Evolutionary conservation across 2,329 filamentous ascomycete species (phyloP).

Genomic region (Colletotrichum nymphaeae): DNA sequence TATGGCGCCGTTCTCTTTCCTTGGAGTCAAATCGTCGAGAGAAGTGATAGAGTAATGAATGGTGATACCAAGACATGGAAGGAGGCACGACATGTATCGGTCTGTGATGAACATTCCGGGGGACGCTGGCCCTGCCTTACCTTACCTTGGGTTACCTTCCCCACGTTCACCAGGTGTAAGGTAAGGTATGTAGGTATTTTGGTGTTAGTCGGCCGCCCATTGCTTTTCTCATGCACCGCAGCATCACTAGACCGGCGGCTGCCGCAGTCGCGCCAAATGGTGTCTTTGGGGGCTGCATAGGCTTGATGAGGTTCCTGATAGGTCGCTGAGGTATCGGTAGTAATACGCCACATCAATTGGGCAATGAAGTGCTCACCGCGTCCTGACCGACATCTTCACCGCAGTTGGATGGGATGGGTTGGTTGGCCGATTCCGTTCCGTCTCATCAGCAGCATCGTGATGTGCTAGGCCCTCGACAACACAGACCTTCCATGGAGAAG

Average conservation of each 20-base stretch:
- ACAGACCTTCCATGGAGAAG: neutral
- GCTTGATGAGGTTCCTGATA: neutral
- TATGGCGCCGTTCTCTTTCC: neutral
- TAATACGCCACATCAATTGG: neutral
- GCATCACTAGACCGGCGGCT: constrained; percentile 1
- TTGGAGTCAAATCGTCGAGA: no score
- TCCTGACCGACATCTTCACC: neutral
- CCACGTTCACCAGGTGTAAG: neutral
- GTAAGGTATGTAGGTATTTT: neutral
- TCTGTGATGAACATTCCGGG: neutral
- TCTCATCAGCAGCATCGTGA: neutral
- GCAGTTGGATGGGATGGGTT: neutral
- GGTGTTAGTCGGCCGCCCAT: constrained; percentile 8
- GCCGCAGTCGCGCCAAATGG: neutral
- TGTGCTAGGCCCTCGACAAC: neutral
- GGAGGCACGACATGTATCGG: neutral
- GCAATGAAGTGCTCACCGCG: neutral
- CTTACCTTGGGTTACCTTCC: neutral
- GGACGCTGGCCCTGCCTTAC: neutral
- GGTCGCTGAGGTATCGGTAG: neutral
- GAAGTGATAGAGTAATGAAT: no score
- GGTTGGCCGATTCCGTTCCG: neutral
- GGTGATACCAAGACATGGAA: neutral
- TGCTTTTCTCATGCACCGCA: neutral
- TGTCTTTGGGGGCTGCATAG: neutral